Base-by-base conservation (phyloP, 805 yeast species). In the Starmerella gropengiesseri region DNA sequence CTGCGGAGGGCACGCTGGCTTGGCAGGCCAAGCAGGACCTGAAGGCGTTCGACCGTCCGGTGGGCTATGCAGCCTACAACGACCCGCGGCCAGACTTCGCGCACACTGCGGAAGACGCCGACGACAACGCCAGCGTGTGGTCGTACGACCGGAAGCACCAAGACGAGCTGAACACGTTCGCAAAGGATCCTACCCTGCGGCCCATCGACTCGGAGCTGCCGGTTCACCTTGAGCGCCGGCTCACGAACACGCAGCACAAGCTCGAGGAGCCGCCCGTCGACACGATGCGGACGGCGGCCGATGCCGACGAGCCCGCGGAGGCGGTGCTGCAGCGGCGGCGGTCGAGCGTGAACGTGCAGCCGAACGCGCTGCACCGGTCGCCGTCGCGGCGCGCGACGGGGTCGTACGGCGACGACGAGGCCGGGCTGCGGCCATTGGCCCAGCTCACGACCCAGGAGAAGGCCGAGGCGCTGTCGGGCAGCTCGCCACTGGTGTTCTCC, bases 81-180 rank as follows among this genome's bases (percentile, higher is more conserved):
- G 36, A 22, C n/a, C 34, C 13, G 33, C 36, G 19, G 13, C 30
- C 46, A 9, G 26, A 28, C 12, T 19, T 31, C 12, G 34, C 21
- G 11, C 5, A n/a, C 7, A 18, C 34, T n/a, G 37, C 38, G 11
- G 28, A 36, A 22, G 32, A 32, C 36, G 13, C 51, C 40, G 57
- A 49, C 27, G 61, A 57, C 37, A 37, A 44, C 19, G 49, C 50
- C 5, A 55, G 60, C 7, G 60, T 58, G 13, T 46, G 49, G 49
- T 37, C 30, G 13, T 46, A 46, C 26, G 49, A 46, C 26, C 31
- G 19, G 23, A 25, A 31, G 20, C 31, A 46, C 38, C 35, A 36
- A 20, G 32, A 40, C 28, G 43, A 38, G 17, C 23, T 28, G 18
- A 37, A 40, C 38, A 43, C 47, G 12, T 26, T 40, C 25, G 9